Evolutionary conservation across 345 rosid species (phyloP).

Genomic region (Murraya paniculata): DNA sequence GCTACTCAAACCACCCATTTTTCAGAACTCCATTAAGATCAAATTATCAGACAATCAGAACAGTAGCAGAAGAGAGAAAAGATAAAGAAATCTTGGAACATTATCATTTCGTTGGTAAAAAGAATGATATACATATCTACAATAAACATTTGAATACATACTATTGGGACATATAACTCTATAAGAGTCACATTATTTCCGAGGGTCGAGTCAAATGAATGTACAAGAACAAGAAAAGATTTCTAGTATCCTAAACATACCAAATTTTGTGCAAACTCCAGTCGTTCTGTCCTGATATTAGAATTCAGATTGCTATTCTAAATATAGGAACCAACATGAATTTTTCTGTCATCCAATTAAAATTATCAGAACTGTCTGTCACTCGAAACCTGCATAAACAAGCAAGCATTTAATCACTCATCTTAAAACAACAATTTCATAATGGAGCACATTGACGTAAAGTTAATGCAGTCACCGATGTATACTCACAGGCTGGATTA

Average conservation of each 20-base stretch:
- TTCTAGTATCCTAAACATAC: conserved; percentile 22
- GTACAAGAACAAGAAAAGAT: conserved; percentile 25
- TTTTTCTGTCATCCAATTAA: conserved; percentile 3
- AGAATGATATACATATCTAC: conserved; percentile 18
- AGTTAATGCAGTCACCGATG: background rate
- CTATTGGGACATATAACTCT: conserved; percentile 13
- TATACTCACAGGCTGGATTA: conserved; percentile 18
- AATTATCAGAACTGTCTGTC: conserved; percentile 8
- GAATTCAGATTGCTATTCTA: conserved; percentile 8
- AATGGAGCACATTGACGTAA: background rate
- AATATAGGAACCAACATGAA: background rate
- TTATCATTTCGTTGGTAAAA: conserved; percentile 18
- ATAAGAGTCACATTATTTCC: conserved; percentile 11
- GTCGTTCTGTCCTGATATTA: conserved; percentile 10
- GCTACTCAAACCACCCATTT: background rate
- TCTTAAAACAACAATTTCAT: conserved; percentile 2
- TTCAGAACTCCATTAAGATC: background rate
- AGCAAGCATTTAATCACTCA: background rate
- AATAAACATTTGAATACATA: conserved; percentile 16
- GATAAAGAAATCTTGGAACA: conserved; percentile 2
- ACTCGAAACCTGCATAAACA: conserved; percentile 27
- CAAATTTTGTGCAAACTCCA: conserved; percentile 23
- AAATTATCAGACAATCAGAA: background rate
- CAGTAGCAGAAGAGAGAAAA: background rate
- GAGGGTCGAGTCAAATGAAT: conserved; percentile 15